These are phyloP conservation scores for Termitomyces sp. DNA, from an alignment of 768 basidiomycete species.

Conservation along the genomic window DNA sequence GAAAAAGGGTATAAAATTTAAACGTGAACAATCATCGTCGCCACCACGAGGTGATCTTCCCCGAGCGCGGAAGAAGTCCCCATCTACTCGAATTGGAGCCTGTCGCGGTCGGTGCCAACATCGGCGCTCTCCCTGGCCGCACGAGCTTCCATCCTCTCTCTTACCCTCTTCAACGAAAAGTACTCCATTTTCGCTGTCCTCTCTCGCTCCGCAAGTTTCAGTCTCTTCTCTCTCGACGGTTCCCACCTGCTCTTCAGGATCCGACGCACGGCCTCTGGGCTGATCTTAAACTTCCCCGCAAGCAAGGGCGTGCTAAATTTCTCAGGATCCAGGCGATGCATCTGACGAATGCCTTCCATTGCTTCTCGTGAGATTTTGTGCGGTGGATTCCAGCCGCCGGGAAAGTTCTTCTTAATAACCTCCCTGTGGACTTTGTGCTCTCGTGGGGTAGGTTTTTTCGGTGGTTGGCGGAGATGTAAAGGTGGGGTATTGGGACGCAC, in stretches of 20 bases:
- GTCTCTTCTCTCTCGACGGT: constrained; percentile 48
- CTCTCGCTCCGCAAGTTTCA: constrained; percentile 44
- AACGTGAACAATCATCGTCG: constrained; percentile 2
- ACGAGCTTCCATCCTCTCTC: constrained; percentile 36
- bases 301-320: constrained; percentile 62
- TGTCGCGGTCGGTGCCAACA: constrained; percentile 18
- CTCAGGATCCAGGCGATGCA: constrained; percentile 58
- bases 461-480: constrained; percentile 30
- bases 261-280: constrained; percentile 74
- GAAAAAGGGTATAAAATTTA: constrained; percentile 2
- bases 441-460: constrained; percentile 37
- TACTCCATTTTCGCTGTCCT: constrained; percentile 35
- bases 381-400: constrained; percentile 71
- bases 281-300: constrained; percentile 73
- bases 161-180: constrained; percentile 30
- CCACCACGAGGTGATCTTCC: constrained; percentile 9
- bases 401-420: constrained; percentile 48
- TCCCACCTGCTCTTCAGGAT: constrained; percentile 75
- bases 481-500: constrained; percentile 28
- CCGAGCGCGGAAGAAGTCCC: constrained; percentile 11
- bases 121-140: constrained; percentile 21
- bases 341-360: constrained; percentile 71
- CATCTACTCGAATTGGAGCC: constrained; percentile 33
- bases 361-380: constrained; percentile 78
- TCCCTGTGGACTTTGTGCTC: constrained; percentile 46